These are phyloP conservation scores for Lentinula sp. DNA, from an alignment of 768 basidiomycete genomes.

Conservation along the genomic window DNA sequence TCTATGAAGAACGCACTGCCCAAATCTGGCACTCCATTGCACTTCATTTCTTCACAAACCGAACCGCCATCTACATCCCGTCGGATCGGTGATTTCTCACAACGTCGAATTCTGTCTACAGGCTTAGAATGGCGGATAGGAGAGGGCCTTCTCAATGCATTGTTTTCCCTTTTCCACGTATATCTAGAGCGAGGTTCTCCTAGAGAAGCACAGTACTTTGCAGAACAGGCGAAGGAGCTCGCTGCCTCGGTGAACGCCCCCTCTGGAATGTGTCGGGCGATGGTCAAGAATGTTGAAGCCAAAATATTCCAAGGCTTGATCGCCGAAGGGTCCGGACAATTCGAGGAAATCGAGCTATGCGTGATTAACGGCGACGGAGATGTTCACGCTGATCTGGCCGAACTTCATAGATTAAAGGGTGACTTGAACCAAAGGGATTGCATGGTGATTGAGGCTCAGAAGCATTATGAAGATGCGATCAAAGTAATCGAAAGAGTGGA, in stretches of 20 bases:
- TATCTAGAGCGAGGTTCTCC: slow-evolving; percentile 76
- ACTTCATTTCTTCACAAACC: slow-evolving; percentile 24
- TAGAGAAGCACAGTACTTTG: slow-evolving; percentile 81
- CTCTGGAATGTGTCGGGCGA: slow-evolving; percentile 57
- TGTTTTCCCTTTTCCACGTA: slow-evolving; percentile 58
- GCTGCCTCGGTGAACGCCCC: slow-evolving; percentile 65
- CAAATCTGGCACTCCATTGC: background rate
- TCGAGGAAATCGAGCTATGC: slow-evolving; percentile 32
- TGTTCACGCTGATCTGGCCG: slow-evolving; percentile 51
- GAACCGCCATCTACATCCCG: slow-evolving; percentile 14
- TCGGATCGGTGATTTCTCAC: slow-evolving; percentile 19
- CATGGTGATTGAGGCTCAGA: slow-evolving; percentile 34
- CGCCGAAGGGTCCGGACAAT: slow-evolving; percentile 47
- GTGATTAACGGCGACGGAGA: slow-evolving; percentile 41
- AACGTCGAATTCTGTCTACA: slow-evolving; percentile 34
- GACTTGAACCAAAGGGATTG: slow-evolving; percentile 40
- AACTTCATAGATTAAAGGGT: slow-evolving; percentile 50
- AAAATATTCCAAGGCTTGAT: slow-evolving; percentile 57
- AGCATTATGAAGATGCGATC: slow-evolving; percentile 51
- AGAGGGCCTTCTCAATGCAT: slow-evolving; percentile 59
- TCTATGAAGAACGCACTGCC: slow-evolving; percentile 29
- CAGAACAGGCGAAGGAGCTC: slow-evolving; percentile 69
- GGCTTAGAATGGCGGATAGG: slow-evolving; percentile 73
- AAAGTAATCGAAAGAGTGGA: slow-evolving; percentile 60
- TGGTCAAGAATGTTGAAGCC: slow-evolving; percentile 65